A percentile compares a stretch with the other conserved stretches of the same genome.
These are phyloP conservation scores for Aspergillus sp. DNA, from an alignment of 2,329 filamentous ascomycete genomes.

Conservation along the genomic window DNA sequence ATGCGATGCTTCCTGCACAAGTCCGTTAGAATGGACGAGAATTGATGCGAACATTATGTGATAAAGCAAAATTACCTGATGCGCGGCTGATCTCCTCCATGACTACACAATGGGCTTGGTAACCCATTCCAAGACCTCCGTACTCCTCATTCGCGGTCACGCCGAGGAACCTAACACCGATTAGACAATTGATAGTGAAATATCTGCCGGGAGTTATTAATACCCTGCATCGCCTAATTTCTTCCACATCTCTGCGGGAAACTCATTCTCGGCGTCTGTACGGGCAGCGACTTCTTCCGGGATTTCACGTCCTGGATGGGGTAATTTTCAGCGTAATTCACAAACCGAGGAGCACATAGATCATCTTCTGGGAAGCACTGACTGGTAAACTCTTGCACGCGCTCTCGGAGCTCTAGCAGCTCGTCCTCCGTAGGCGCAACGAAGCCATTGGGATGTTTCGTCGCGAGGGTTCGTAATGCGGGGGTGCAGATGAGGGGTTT, in stretches of 20 bases:
- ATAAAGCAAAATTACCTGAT: conserved; percentile 52
- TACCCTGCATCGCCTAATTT: conserved; percentile 84
- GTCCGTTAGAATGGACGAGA: background rate
- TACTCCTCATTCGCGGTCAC: conserved; percentile 92
- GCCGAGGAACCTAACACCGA: conserved; percentile 66
- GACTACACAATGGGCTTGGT: conserved; percentile 92
- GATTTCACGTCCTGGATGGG: conserved; percentile 68
- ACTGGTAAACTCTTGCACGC: conserved; percentile 82
- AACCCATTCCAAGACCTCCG: conserved; percentile 86
- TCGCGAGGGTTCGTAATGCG: conserved; percentile 53
- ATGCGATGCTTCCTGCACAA: conserved; percentile 49
- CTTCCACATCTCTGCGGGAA: conserved; percentile 87
- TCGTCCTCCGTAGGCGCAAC: conserved; percentile 67
- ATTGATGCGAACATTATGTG: background rate
- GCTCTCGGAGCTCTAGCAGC: conserved; percentile 74
- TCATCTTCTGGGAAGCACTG: conserved; percentile 10
- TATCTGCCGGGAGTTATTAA: background rate
- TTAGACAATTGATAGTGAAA: background rate
- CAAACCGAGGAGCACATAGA: too few species aligned
- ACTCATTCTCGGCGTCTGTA: conserved; percentile 84
- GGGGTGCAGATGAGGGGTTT: conserved; percentile 29
- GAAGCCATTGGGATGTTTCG: conserved; percentile 66
- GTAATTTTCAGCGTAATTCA: background rate
- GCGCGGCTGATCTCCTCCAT: conserved; percentile 93
- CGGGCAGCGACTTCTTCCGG: conserved; percentile 74